Evolutionary conservation across 2,329 filamentous ascomycete genomes (phyloP).

Genomic region (Aspergillus spinulosporus): DNA sequence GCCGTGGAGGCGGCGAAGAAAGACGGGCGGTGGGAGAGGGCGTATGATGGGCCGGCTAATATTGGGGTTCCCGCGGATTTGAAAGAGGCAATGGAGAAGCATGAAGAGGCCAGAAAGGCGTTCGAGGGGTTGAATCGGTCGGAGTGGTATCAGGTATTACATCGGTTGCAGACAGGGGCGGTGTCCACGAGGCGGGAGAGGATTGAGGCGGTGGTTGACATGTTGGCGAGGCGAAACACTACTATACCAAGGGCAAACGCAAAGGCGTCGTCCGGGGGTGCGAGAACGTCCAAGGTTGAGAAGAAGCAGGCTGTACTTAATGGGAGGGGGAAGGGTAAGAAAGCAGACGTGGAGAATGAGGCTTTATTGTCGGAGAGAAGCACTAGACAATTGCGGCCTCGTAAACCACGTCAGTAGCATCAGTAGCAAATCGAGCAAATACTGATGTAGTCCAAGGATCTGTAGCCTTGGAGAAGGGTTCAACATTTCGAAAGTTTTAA

Average conservation of each 20-base stretch:
- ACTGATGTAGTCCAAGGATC: too few relatives aligned
- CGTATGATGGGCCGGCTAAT: conserved; percentile 54
- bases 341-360: not conserved
- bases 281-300: not conserved
- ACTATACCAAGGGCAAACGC: not conserved
- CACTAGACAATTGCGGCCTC: conserved; percentile 2
- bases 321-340: not conserved
- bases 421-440: too few relatives aligned
- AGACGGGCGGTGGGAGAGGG: conserved; percentile 60
- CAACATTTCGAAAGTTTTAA: too few relatives aligned
- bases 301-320: not conserved
- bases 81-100: conserved; percentile 41
- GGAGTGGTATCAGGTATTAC: conserved; percentile 51
- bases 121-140: conserved; percentile 43
- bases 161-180: conserved; percentile 43
- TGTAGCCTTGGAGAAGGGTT: too few relatives aligned
- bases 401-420: not conserved
- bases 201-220: not conserved
- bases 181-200: not conserved
- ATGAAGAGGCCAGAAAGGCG: conserved; percentile 34
- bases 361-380: not conserved
- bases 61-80: conserved; percentile 55
- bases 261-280: not conserved
- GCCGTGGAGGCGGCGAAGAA: conserved; percentile 57
- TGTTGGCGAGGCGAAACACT: conserved; percentile 3